Evolutionary conservation across 73 alveolate species (phyloP).

Genomic region (Paramecium tetraurelia): DNA sequence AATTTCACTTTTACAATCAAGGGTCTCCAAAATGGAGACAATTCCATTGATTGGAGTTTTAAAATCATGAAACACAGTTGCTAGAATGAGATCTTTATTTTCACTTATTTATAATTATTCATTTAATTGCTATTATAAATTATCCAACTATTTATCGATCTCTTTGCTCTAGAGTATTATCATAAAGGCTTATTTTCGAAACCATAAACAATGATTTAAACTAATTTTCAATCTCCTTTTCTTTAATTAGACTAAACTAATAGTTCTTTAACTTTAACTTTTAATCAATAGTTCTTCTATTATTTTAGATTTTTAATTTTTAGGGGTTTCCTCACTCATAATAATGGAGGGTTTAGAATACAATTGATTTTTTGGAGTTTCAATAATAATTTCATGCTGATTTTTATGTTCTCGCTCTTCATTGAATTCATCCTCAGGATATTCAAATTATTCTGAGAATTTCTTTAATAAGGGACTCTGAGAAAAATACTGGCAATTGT

Average conservation of each 20-base stretch:
- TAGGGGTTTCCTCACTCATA: background rate
- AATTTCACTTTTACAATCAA: background rate
- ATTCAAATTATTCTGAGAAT: background rate
- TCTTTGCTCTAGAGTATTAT: background rate
- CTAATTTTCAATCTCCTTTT: background rate
- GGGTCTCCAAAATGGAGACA: background rate
- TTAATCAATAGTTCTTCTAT: background rate
- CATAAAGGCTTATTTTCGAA: background rate
- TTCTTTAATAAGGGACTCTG: background rate
- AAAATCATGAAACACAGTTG: constrained; percentile 53
- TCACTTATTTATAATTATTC: background rate
- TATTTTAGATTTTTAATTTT: background rate
- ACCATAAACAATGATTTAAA: background rate
- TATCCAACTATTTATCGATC: background rate
- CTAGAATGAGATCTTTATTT: constrained; percentile 22
- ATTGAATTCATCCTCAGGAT: background rate
- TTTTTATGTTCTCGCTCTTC: background rate
- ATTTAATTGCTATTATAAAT: background rate
- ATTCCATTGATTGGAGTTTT: constrained; percentile 62
- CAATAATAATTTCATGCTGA: background rate
- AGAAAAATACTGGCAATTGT: background rate
- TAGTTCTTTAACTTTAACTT: background rate
- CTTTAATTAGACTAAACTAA: background rate
- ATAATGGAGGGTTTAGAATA: background rate
- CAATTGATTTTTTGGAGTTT: background rate